Conservation (phyloP, 2,329 filamentous ascomycete species). For the Chaetomiaceae sp. region DNA sequence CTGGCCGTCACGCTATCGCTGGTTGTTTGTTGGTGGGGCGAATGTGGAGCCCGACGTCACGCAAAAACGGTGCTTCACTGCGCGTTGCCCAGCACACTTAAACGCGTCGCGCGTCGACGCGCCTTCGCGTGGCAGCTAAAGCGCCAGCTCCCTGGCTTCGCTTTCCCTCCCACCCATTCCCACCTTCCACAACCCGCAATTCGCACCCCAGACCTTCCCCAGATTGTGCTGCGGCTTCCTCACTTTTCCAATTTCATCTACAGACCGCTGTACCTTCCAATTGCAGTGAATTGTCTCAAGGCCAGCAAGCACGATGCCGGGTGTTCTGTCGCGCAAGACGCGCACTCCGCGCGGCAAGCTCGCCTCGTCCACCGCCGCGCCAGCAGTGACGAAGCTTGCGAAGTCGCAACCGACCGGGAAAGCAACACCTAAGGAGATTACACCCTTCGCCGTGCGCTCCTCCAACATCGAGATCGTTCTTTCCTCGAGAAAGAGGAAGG, state of each 20-base stretch:
- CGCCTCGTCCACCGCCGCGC: slow-evolving; percentile 12
- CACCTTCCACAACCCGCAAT: background rate
- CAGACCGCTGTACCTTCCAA: slow-evolving; percentile 4
- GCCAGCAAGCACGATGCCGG: slow-evolving; percentile 22
- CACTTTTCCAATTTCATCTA: background rate
- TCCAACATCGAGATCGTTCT: slow-evolving; percentile 26
- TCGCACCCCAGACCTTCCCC: no score
- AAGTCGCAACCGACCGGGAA: no score
- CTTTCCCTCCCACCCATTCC: background rate
- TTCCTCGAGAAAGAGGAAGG: slow-evolving; percentile 36
- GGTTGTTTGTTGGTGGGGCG: no score
- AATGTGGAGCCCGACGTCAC: no score
- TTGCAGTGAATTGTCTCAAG: background rate
- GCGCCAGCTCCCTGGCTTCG: background rate
- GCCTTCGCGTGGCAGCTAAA: background rate
- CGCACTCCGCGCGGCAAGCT: slow-evolving; percentile 21
- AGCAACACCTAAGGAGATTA: slow-evolving; percentile 23
- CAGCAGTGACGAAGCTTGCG: no score
- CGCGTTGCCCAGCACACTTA: no score
- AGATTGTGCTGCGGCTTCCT: no score
- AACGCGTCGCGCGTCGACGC: no score
- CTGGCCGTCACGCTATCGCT: no score
- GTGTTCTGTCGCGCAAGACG: no score
- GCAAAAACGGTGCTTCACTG: no score
- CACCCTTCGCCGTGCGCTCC: slow-evolving; percentile 28